Conservation (phyloP, 257 asterid genomes). For the Plectranthus barbatus region DNA sequence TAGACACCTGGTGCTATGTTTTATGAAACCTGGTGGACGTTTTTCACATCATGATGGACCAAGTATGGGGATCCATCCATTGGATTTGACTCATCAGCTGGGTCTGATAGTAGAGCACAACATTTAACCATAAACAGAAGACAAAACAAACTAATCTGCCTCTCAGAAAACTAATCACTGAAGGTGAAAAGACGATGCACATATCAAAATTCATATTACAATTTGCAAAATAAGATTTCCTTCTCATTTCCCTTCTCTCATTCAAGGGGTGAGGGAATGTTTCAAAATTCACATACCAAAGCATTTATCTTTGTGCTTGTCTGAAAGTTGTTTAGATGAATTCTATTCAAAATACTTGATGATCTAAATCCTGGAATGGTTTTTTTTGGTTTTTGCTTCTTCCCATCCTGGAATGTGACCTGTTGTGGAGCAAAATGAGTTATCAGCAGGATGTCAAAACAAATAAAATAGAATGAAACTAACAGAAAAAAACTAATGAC, state of each 20-base stretch:
- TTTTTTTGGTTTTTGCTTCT: constrained; percentile 40
- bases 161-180: no score
- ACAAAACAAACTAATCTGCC: no score
- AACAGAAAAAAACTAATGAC: neutral
- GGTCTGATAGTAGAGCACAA: no score
- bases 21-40: no score
- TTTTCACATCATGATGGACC: no score
- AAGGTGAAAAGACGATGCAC: neutral
- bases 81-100: no score
- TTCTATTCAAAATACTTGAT: constrained; percentile 78
- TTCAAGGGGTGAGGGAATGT: neutral
- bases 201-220: neutral
- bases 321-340: constrained; percentile 61
- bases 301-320: constrained; percentile 95
- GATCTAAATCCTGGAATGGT: constrained; percentile 64
- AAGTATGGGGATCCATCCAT: no score
- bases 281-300: constrained; percentile 44
- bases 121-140: neutral
- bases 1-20: no score
- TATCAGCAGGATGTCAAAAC: neutral
- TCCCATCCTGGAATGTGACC: constrained; percentile 21
- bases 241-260: neutral
- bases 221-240: neutral
- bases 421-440: neutral
- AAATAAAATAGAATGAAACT: neutral